Percentiles rank a stretch among this genome's conserved stretches.
Evolutionary conservation across 192 early-diverging fungal species (phyloP).

Genomic region (Linnemannia zychae): DNA sequence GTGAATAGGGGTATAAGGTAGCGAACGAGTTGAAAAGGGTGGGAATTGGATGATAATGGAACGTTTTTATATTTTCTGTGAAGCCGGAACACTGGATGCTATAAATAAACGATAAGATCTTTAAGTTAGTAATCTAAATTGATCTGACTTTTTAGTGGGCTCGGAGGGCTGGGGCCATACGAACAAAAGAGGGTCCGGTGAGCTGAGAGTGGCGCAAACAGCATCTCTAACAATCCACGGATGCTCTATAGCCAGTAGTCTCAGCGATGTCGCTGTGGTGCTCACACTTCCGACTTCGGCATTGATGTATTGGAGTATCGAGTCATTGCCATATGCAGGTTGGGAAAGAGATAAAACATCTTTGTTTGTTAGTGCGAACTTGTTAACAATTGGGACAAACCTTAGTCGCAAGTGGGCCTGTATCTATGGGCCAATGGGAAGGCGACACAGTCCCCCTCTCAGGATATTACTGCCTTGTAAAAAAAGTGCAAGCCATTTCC

Average conservation of each 20-base stretch:
- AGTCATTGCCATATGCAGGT: no score
- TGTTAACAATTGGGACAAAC: no score
- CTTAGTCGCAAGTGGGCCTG: no score
- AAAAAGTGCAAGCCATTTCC: no score
- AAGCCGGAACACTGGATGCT: not conserved
- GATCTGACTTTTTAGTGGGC: not conserved
- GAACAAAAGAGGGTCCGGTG: not conserved
- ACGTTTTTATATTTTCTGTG: slow-evolving; percentile 17
- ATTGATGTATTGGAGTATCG: not conserved
- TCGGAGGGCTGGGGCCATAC: no score
- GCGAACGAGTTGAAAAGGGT: slow-evolving; percentile 4
- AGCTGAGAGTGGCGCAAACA: not conserved
- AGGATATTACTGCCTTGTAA: no score
- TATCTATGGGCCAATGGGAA: no score
- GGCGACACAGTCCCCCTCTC: no score
- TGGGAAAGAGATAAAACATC: no score
- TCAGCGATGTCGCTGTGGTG: not conserved
- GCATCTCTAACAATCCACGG: not conserved
- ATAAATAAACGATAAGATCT: not conserved
- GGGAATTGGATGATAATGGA: slow-evolving; percentile 17
- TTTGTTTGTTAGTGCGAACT: no score
- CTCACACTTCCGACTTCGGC: slow-evolving; percentile 2
- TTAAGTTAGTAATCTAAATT: slow-evolving; percentile 18
- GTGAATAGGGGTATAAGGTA: slow-evolving; percentile 22
- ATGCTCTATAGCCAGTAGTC: not conserved